These are phyloP conservation scores for Venturia nashicola DNA, from an alignment of 2,329 filamentous ascomycete species.

Conservation along the genomic window DNA sequence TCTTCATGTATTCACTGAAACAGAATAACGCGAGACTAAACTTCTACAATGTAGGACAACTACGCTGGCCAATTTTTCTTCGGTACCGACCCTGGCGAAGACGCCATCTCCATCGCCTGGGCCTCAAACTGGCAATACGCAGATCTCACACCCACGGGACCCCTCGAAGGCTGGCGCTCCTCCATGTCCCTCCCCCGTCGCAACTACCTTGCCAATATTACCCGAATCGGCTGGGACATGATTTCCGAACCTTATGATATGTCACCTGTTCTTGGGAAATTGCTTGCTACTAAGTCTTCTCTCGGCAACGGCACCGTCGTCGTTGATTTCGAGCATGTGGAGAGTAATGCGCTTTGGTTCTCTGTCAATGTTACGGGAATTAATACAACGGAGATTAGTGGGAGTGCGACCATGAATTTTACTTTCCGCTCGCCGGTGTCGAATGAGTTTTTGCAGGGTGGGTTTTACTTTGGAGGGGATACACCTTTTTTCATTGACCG, in stretches of 20 bases:
- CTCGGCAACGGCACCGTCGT: conserved; percentile 37
- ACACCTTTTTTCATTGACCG: conserved; percentile 40
- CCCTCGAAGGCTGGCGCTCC: conserved; percentile 39
- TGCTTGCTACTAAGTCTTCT: conserved; percentile 30
- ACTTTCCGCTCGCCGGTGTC: conserved; percentile 39
- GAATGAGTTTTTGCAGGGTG: conserved; percentile 37
- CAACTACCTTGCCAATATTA: conserved; percentile 39
- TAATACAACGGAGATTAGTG: conserved; percentile 17
- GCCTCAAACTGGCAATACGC: conserved; percentile 50
- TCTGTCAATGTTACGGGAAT: conserved; percentile 40
- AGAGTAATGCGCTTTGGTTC: conserved; percentile 42
- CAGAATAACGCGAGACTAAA: not conserved
- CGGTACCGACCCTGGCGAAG: conserved; percentile 25
- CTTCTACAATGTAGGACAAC: conserved; percentile 27
- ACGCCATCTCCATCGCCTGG: conserved; percentile 42
- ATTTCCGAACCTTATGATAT: conserved; percentile 39
- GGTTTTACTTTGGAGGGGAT: conserved; percentile 37
- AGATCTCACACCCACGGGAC: conserved; percentile 40
- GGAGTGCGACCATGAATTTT: conserved; percentile 35
- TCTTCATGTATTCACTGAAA: too few species aligned
- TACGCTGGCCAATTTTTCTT: conserved; percentile 47
- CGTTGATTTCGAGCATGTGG: conserved; percentile 38
- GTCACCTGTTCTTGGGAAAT: conserved; percentile 31
- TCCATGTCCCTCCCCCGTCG: conserved; percentile 40
- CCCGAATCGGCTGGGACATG: conserved; percentile 39